Percentiles rank a stretch among this genome's conserved stretches.
These are phyloP conservation scores for Leersia perrieri DNA, from an alignment of 176 grass and related monocot genomes.

Conservation along the genomic window DNA sequence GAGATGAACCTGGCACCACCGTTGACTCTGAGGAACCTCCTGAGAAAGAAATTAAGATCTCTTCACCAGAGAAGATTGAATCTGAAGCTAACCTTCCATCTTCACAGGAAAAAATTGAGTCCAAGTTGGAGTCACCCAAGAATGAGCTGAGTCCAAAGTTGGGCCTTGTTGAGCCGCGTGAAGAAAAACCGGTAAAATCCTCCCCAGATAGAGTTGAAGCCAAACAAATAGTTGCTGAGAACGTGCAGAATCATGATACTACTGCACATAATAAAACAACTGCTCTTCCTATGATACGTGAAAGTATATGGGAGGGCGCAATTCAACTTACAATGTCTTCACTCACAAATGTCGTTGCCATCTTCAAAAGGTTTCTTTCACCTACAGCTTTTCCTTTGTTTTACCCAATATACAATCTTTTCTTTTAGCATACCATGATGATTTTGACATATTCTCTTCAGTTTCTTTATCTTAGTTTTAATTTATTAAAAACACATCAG, in stretches of 20 bases:
- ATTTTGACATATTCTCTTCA: background rate
- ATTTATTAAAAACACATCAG: background rate
- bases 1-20: slow-evolving; percentile 34
- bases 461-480: background rate
- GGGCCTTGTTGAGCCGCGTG: background rate
- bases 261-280: background rate
- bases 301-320: slow-evolving; percentile 95
- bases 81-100: slow-evolving; percentile 39
- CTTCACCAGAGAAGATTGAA: slow-evolving; percentile 25
- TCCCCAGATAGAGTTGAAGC: slow-evolving; percentile 28
- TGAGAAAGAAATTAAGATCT: slow-evolving; percentile 34
- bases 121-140: slow-evolving; percentile 43
- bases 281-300: slow-evolving; percentile 38
- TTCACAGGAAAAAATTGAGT: slow-evolving; percentile 33
- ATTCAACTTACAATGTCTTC: slow-evolving; percentile 87
- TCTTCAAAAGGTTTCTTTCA: slow-evolving; percentile 77
- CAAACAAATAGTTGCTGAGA: slow-evolving; percentile 41
- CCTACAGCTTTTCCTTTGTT: background rate
- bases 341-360: slow-evolving; percentile 68
- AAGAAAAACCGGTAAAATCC: slow-evolving; percentile 34
- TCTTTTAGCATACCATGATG: slow-evolving; percentile 1
- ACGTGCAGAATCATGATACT: slow-evolving; percentile 41
- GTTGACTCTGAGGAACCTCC: slow-evolving; percentile 40
- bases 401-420: background rate
- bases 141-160: slow-evolving; percentile 19